Evolutionary conservation across 2,329 filamentous ascomycete species (phyloP).

Genomic region (Bipolaris zeicola): DNA sequence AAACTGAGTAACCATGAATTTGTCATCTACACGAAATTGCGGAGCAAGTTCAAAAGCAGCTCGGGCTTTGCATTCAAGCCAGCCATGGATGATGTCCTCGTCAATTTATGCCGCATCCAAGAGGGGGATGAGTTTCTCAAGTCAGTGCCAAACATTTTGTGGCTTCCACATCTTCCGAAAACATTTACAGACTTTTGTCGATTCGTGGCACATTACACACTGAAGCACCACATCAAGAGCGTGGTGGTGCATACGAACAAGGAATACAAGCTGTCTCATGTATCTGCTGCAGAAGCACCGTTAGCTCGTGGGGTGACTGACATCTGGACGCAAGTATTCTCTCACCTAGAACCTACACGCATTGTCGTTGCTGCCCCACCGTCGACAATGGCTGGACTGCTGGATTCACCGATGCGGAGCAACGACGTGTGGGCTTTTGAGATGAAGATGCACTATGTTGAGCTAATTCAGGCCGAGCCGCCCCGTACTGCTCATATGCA

Average conservation of each 20-base stretch:
- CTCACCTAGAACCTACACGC: constrained; percentile 35
- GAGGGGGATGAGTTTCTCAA: constrained; percentile 39
- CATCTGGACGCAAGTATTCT: constrained; percentile 41
- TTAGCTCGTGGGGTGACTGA: constrained; percentile 58
- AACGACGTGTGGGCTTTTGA: constrained; percentile 68
- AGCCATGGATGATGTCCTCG: constrained; percentile 40
- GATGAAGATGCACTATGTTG: constrained; percentile 66
- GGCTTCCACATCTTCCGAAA: constrained; percentile 41
- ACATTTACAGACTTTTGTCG: constrained; percentile 26
- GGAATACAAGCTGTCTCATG: constrained; percentile 44
- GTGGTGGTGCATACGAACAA: constrained; percentile 54
- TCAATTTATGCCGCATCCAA: constrained; percentile 41
- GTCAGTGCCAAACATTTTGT: constrained; percentile 28
- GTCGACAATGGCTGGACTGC: constrained; percentile 64
- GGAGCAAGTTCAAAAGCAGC: constrained; percentile 43
- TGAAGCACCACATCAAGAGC: constrained; percentile 52
- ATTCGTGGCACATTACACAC: constrained; percentile 27
- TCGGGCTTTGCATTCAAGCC: constrained; percentile 35
- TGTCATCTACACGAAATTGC: constrained; percentile 39
- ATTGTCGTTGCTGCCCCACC: constrained; percentile 61
- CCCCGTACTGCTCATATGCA: constrained; percentile 11
- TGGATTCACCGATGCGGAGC: constrained; percentile 63
- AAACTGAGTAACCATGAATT: constrained; percentile 42
- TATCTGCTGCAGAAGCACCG: constrained; percentile 35
- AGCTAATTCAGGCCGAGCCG: constrained; percentile 42